phyloP scores from a whole-genome alignment of 306 rosid species.

The Fragaria vesca region DNA sequence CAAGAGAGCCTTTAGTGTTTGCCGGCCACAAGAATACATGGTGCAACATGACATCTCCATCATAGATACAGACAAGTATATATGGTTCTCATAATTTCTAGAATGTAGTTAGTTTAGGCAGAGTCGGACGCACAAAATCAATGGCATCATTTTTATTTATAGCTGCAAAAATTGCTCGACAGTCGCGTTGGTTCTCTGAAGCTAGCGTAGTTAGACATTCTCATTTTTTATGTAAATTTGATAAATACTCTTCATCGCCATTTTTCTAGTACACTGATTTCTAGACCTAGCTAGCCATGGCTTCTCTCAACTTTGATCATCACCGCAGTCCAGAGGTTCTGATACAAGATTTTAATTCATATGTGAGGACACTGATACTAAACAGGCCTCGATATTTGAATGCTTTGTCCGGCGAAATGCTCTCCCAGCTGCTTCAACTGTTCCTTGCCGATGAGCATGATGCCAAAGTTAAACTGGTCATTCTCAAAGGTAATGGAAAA shows the following conservation, averaged over 20 bases:
- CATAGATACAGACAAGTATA: too few species aligned
- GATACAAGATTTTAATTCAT: neutral
- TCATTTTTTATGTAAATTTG: too few species aligned
- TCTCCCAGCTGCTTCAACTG: slow-evolving; percentile 45
- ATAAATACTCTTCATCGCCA: neutral
- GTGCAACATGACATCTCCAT: too few species aligned
- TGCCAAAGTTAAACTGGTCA: slow-evolving; percentile 48
- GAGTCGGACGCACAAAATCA: too few species aligned
- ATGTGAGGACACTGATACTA: slow-evolving; percentile 39
- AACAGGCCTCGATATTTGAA: slow-evolving; percentile 65
- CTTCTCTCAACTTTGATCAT: neutral
- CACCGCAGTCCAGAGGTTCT: neutral
- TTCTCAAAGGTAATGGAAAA: slow-evolving; percentile 68
- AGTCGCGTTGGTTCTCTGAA: neutral
- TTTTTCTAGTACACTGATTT: neutral
- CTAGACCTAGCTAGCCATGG: neutral
- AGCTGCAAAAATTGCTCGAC: neutral
- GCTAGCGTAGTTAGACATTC: neutral
- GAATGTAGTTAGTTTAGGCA: too few species aligned
- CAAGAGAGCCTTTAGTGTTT: too few species aligned
- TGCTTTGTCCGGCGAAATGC: slow-evolving; percentile 57
- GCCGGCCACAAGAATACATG: too few species aligned
- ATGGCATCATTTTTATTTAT: too few species aligned
- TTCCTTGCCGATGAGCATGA: slow-evolving; percentile 39
- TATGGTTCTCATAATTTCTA: too few species aligned